Base-by-base conservation (phyloP, 2,329 filamentous ascomycete genomes). In the Sporothrix inflata region DNA sequence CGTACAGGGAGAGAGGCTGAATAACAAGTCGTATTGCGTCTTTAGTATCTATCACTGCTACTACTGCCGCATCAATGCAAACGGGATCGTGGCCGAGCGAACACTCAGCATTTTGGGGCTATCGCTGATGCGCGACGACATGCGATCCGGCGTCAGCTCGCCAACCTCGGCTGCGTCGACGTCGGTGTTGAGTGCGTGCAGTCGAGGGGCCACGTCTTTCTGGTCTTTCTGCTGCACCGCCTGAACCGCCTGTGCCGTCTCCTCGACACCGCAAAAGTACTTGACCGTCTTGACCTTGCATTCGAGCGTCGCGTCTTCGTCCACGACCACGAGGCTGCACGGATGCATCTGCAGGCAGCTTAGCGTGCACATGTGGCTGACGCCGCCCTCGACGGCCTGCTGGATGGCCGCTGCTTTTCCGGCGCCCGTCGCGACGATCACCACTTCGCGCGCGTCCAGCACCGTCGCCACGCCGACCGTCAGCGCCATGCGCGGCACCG, bases 291-390 rank as follows among this genome's bases (percentile, higher is more conserved):
- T 90, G 47, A 90, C 88, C 75, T 87, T 86, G 72, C 90, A 79
- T 78, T 90, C 88, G 30, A 89, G 79, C 0, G 88, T 90, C 4
- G 89, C 88, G 75, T 93, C 91, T 74, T 93, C 90, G 77, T 94
- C 91, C 66, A 90, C 91, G 12, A 93, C 91, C 61, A 94, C 87
- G 83, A 93, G 86, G 66, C 90, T 89, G 76, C 91, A 89, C 1
- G 88, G 89, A 78, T 94, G 92, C 77, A 93, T 81, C 79, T 94
- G 92, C 74, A 94, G 83, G 65, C 88, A 87, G 1, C 90, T 92
- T 2, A 93, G 85, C 0, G 92, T 93, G 90, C 91, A 94, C 90
- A 93, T 92, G 81, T 93, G 91, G 79, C 91, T 93, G 70, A 94
- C 86, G 45, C 89, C 90, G 42, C 89, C 90, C 79, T 94, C 92